Percentiles rank a stretch among this genome's conserved stretches.
These are phyloP conservation scores for Cadophora malorum DNA, from an alignment of 2,329 filamentous ascomycete species.

Conservation along the genomic window DNA sequence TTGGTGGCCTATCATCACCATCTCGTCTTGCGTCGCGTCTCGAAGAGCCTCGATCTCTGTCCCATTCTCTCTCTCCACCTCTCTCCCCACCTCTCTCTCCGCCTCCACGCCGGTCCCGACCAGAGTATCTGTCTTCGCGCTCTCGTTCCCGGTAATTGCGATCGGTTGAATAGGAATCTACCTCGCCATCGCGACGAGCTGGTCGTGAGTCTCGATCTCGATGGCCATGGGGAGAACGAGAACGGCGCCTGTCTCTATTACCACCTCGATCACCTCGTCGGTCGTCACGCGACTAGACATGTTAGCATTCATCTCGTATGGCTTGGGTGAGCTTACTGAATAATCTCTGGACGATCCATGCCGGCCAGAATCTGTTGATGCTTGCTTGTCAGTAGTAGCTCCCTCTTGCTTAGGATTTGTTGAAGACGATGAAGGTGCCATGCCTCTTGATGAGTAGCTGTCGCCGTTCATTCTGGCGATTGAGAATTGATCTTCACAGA, in stretches of 20 bases:
- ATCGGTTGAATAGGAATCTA: conserved; percentile 90
- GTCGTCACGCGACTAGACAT: conserved; percentile 46
- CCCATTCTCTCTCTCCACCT: conserved; percentile 73
- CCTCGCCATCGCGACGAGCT: conserved; percentile 74
- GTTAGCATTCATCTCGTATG: conserved; percentile 38
- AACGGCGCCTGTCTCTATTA: conserved; percentile 72
- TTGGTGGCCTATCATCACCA: conserved; percentile 65
- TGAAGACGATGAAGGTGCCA: conserved; percentile 42
- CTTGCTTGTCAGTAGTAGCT: conserved; percentile 46
- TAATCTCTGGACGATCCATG: conserved; percentile 56
- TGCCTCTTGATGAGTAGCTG: conserved; percentile 80
- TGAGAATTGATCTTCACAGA: conserved; percentile 14
- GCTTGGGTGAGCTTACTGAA: conserved; percentile 51
- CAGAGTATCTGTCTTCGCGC: conserved; percentile 88
- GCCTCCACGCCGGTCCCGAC: conserved; percentile 64
- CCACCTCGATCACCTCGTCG: conserved; percentile 53
- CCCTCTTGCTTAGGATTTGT: conserved; percentile 39
- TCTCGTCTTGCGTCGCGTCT: conserved; percentile 69
- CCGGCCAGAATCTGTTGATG: conserved; percentile 55
- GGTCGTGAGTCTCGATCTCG: conserved; percentile 64
- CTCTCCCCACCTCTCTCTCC: conserved; percentile 63
- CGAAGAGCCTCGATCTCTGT: conserved; percentile 69
- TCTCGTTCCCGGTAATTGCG: conserved; percentile 92
- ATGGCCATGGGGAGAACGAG: conserved; percentile 79
- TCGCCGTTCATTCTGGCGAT: conserved; percentile 78